A percentile compares a stretch with the other conserved stretches of the same genome.
phyloP scores from a whole-genome alignment of 352 stramenopile genomes.

The Phytophthora brassicae region DNA sequence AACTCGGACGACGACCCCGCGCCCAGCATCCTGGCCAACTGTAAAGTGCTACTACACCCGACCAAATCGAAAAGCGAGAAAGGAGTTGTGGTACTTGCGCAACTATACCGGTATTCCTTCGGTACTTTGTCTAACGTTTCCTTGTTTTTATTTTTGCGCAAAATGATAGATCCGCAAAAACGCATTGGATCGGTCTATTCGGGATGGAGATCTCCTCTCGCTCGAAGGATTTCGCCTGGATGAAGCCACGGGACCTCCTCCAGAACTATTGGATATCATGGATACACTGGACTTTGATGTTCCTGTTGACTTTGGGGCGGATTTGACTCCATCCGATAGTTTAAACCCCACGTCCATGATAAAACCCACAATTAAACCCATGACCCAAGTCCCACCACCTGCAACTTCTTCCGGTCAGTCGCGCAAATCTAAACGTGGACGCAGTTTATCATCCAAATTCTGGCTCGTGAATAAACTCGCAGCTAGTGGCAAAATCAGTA shows the following conservation, averaged over 20 bases:
- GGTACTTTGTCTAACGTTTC: neutral
- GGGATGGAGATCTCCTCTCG: conserved; percentile 79
- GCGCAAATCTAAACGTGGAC: conserved; percentile 65
- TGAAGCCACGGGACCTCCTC: conserved; percentile 49
- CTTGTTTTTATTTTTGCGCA: too few species aligned
- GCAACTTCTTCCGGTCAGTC: conserved; percentile 18
- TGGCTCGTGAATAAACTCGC: conserved; percentile 86
- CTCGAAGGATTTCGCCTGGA: conserved; percentile 58
- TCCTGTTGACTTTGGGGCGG: conserved; percentile 35
- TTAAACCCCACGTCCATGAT: conserved; percentile 5
- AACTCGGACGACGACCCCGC: conserved; percentile 79
- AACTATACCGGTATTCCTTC: too few species aligned
- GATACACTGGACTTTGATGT: conserved; percentile 69
- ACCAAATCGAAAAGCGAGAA: conserved; percentile 85
- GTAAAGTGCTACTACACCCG: conserved; percentile 75
- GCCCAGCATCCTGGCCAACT: conserved; percentile 56
- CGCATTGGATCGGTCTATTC: conserved; percentile 73
- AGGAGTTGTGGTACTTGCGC: conserved; percentile 69
- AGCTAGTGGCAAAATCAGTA: conserved; percentile 76
- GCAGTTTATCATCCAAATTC: conserved; percentile 84
- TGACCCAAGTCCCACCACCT: conserved; percentile 11
- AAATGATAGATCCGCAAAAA: conserved; percentile 60
- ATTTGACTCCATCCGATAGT: conserved; percentile 24
- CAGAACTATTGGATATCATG: conserved; percentile 70
- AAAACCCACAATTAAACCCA: conserved; percentile 32